A percentile compares a stretch with the other conserved stretches of the same genome.
phyloP scores from a whole-genome alignment of 2,329 filamentous ascomycete genomes.

The Aspergillus thermomutatus region DNA sequence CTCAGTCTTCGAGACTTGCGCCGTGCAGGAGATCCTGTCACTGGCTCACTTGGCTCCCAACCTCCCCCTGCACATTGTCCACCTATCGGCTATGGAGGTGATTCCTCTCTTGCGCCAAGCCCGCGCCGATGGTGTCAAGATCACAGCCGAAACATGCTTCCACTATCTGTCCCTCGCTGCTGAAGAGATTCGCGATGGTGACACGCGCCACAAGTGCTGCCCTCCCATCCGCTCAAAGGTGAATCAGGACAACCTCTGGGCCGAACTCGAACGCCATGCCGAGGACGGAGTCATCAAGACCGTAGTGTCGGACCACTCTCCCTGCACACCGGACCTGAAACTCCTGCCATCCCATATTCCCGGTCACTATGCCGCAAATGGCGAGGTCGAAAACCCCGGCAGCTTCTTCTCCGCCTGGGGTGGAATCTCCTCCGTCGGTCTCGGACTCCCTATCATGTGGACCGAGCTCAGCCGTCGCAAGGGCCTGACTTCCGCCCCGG shows the following conservation, averaged over 20 bases:
- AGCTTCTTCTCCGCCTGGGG: slow-evolving; percentile 98
- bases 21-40: slow-evolving; percentile 80
- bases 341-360: slow-evolving; percentile 72
- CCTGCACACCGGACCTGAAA: slow-evolving; percentile 93
- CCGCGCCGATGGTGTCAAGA: slow-evolving; percentile 69
- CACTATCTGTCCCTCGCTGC: slow-evolving; percentile 85
- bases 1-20: slow-evolving; percentile 84
- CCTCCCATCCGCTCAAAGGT: slow-evolving; percentile 78
- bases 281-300: slow-evolving; percentile 81
- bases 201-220: slow-evolving; percentile 93
- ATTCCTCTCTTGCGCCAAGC: slow-evolving; percentile 77
- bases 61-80: slow-evolving; percentile 88
- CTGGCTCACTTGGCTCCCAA: slow-evolving; percentile 75
- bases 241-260: slow-evolving; percentile 86
- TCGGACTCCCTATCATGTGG: slow-evolving; percentile 88
- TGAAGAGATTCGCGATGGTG: slow-evolving; percentile 76
- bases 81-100: slow-evolving; percentile 83
- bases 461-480: slow-evolving; percentile 66
- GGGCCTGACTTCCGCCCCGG: slow-evolving; percentile 39
- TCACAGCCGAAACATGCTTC: slow-evolving; percentile 94
- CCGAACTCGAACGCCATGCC: slow-evolving; percentile 61
- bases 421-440: slow-evolving; percentile 88
- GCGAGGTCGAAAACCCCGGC: slow-evolving; percentile 49
- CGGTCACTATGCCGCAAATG: slow-evolving; percentile 35
- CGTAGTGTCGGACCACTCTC: slow-evolving; percentile 91